A percentile compares a stretch with the other conserved stretches of the same genome.
Conservation (phyloP, 2,329 filamentous ascomycete species). For the Fusarium sp. region DNA sequence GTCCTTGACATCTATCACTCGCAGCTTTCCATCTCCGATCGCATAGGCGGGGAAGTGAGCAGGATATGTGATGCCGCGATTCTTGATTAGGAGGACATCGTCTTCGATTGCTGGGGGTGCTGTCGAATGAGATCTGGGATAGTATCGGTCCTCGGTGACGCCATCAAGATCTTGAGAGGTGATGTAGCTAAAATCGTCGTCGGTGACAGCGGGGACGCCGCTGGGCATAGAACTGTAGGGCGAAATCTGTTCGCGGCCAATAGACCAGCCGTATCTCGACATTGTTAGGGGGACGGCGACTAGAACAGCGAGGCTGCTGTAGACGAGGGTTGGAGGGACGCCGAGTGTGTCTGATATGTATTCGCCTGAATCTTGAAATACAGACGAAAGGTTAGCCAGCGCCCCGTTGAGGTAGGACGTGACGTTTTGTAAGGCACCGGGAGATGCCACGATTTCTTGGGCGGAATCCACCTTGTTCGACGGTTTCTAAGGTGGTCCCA, state of each 20-base stretch:
- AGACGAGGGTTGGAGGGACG: conserved; percentile 60
- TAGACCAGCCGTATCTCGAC: conserved; percentile 65
- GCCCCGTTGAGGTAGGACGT: conserved; percentile 67
- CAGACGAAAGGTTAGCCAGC: conserved; percentile 60
- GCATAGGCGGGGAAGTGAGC: conserved; percentile 80
- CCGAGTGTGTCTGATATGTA: conserved; percentile 64
- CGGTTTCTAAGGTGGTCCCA: conserved; percentile 51
- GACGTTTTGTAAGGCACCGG: conserved; percentile 71
- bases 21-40: conserved; percentile 78
- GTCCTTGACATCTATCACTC: conserved; percentile 72
- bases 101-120: conserved; percentile 63
- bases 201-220: conserved; percentile 71
- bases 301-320: conserved; percentile 62
- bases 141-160: conserved; percentile 54
- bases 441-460: conserved; percentile 68
- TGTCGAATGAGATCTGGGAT: conserved; percentile 52
- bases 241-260: conserved; percentile 59
- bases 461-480: conserved; percentile 71
- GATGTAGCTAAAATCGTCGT: conserved; percentile 84
- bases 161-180: conserved; percentile 77
- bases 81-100: conserved; percentile 77
- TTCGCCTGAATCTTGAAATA: conserved; percentile 60
- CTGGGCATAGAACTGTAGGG: conserved; percentile 62
- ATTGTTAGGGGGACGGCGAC: conserved; percentile 64
- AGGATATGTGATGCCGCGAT: conserved; percentile 72